A percentile compares a stretch with the other conserved stretches of the same genome.
Evolutionary conservation across 768 basidiomycete species (phyloP).

Genomic region (Tulasnella calospora): DNA sequence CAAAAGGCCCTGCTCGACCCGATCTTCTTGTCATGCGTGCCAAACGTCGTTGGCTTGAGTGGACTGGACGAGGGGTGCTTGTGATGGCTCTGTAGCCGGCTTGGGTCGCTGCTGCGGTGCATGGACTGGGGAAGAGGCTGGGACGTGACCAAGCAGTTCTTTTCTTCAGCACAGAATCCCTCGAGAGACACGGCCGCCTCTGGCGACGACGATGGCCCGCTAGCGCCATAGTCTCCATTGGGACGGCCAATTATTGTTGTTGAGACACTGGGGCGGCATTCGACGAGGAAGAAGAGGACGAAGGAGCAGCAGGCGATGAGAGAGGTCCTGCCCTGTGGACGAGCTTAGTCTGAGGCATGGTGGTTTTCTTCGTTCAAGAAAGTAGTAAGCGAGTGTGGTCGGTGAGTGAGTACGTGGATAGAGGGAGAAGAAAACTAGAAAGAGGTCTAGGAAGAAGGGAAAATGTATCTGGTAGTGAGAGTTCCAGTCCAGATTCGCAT

Average conservation of each 20-base stretch:
- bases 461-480: neutral
- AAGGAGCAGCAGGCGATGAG: constrained; percentile 10
- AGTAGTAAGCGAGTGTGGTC: neutral
- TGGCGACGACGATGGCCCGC: neutral
- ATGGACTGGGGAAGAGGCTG: neutral
- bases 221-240: neutral
- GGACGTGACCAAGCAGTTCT: neutral
- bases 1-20: neutral
- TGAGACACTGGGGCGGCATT: neutral
- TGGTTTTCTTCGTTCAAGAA: neutral
- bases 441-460: neutral
- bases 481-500: neutral
- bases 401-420: neutral
- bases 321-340: neutral
- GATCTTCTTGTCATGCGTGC: neutral
- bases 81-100: neutral
- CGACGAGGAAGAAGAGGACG: constrained; percentile 1
- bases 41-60: neutral
- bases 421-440: neutral
- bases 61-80: neutral
- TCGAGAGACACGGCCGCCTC: neutral
- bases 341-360: neutral
- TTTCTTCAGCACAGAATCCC: neutral
- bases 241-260: neutral
- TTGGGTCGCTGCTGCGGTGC: neutral